phyloP scores from a whole-genome alignment of 2,329 filamentous ascomycete species.

The Exophiala phaeomuriformis region DNA sequence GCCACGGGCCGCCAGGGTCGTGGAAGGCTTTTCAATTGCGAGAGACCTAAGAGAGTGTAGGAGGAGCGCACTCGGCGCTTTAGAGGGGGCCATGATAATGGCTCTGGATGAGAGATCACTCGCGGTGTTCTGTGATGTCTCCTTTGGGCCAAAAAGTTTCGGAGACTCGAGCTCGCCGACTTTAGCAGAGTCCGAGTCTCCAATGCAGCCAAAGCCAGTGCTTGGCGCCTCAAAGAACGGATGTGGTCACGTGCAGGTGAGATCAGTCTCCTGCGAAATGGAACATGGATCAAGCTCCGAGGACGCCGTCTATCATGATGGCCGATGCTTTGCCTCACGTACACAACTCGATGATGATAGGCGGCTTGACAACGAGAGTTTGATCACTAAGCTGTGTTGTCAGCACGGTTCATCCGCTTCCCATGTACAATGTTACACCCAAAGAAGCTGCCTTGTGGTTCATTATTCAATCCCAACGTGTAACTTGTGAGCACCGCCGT shows the following conservation, averaged over 20 bases:
- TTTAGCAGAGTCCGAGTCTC: background rate
- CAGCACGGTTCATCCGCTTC: background rate
- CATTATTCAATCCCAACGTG: too few species aligned
- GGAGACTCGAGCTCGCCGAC: background rate
- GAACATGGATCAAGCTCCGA: too few species aligned
- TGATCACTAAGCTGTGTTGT: background rate
- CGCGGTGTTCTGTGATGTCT: background rate
- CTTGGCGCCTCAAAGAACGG: background rate
- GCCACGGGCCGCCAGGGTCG: slow-evolving; percentile 1
- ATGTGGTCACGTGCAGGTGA: background rate
- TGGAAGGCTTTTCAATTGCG: slow-evolving; percentile 7
- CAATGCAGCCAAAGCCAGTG: background rate
- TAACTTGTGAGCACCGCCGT: too few species aligned
- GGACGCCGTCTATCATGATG: too few species aligned
- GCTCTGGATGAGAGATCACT: background rate
- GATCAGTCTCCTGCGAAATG: too few species aligned
- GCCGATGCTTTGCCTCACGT: too few species aligned
- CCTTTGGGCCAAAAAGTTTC: slow-evolving; percentile 5
- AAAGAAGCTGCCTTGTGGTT: too few species aligned
- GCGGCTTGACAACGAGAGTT: background rate
- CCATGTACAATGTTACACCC: too few species aligned
- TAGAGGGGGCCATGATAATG: slow-evolving; percentile 22
- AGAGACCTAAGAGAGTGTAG: slow-evolving; percentile 22
- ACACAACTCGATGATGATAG: background rate
- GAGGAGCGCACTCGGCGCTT: slow-evolving; percentile 23